Evolutionary conservation across 2,329 filamentous ascomycete species (phyloP).

Genomic region (Talaromyces sp.): DNA sequence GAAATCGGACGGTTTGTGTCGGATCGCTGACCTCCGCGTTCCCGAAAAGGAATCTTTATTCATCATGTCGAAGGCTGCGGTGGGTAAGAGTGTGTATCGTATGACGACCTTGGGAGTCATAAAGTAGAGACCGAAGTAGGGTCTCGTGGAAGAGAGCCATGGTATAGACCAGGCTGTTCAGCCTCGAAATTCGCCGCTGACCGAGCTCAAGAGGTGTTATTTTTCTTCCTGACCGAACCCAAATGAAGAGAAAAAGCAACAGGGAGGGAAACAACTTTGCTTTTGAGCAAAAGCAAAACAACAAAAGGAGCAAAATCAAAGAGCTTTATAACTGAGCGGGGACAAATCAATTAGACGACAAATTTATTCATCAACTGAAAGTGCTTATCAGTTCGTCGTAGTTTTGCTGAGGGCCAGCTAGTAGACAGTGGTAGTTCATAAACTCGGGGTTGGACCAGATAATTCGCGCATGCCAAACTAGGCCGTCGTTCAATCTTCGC

Average conservation of each 20-base stretch:
- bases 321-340: background rate
- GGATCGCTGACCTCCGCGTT: background rate
- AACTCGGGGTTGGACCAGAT: constrained; percentile 4
- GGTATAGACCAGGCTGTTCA: background rate
- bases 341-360: background rate
- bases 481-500: background rate
- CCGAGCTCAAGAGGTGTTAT: background rate
- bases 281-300: background rate
- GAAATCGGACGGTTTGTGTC: background rate
- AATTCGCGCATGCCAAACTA: constrained; percentile 8
- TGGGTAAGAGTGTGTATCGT: background rate
- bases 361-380: background rate
- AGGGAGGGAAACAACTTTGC: background rate
- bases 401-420: background rate
- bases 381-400: constrained; percentile 1
- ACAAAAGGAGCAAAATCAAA: background rate
- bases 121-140: background rate
- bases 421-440: no score
- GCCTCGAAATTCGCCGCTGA: background rate
- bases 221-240: background rate
- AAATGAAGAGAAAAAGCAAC: background rate
- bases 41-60: background rate
- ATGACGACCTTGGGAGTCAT: background rate
- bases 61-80: background rate
- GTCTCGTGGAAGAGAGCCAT: background rate